These are phyloP conservation scores for Obba rivulosa DNA, from an alignment of 768 basidiomycete genomes.

Conservation along the genomic window DNA sequence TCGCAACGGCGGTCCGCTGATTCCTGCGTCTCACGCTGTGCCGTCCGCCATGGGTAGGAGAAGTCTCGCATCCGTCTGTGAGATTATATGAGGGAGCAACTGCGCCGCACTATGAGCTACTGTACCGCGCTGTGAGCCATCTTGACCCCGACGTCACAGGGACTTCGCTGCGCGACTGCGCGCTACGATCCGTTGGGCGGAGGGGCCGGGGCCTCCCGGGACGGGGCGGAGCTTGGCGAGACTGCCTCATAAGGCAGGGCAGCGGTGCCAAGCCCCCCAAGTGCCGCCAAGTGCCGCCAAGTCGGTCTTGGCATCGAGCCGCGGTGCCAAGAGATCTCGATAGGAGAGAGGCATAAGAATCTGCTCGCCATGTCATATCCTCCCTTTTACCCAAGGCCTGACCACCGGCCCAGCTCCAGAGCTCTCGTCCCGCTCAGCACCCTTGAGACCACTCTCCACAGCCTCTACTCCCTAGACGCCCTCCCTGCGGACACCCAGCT, in stretches of 20 bases:
- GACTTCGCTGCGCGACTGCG: too few relatives aligned
- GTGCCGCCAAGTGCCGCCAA: slow-evolving; percentile 1
- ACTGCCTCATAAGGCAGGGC: slow-evolving; percentile 3
- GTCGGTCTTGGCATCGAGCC: slow-evolving; percentile 13
- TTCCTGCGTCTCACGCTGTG: too few relatives aligned
- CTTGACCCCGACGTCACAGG: too few relatives aligned
- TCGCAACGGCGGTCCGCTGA: too few relatives aligned
- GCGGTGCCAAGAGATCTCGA: slow-evolving; percentile 20
- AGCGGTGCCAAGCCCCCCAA: slow-evolving; percentile 11
- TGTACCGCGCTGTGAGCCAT: too few relatives aligned
- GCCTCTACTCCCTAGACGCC: slow-evolving; percentile 19
- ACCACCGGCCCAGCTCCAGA: slow-evolving; percentile 11
- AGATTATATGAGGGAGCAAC: too few relatives aligned
- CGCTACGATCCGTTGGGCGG: too few relatives aligned
- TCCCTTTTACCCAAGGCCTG: neutral
- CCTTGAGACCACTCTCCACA: slow-evolving; percentile 16
- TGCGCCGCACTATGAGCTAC: too few relatives aligned
- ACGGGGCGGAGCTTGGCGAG: too few relatives aligned
- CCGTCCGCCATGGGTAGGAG: too few relatives aligned
- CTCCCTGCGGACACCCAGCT: slow-evolving; percentile 3
- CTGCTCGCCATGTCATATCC: slow-evolving; percentile 1
- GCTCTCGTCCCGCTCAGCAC: slow-evolving; percentile 24
- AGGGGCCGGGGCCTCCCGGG: too few relatives aligned
- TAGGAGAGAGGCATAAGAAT: slow-evolving; percentile 15
- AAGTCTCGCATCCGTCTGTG: too few relatives aligned